Percentiles rank a stretch among this genome's conserved stretches.
Evolutionary conservation across 257 asterid species (phyloP).

Genomic region (Lycium ferocissimum): DNA sequence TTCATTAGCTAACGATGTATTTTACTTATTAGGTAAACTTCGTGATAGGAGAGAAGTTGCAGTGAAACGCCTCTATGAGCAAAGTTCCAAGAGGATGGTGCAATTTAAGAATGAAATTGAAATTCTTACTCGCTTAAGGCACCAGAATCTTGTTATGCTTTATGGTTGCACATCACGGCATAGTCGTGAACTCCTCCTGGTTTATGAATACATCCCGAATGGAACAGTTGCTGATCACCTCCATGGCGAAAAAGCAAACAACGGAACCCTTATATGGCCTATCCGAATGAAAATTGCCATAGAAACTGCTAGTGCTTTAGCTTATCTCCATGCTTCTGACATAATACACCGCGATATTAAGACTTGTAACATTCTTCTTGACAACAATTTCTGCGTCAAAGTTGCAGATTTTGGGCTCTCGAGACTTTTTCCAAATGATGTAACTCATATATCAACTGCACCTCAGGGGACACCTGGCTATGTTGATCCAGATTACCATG

Average conservation of each 20-base stretch:
- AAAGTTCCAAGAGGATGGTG: slow-evolving; percentile 56
- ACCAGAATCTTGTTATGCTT: slow-evolving; percentile 57
- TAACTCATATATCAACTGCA: slow-evolving; percentile 59
- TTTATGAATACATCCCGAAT: slow-evolving; percentile 56
- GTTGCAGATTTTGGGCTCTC: slow-evolving; percentile 71
- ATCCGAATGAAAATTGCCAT: slow-evolving; percentile 61
- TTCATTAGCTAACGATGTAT: background rate
- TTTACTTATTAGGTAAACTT: slow-evolving; percentile 50
- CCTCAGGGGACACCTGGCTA: slow-evolving; percentile 75
- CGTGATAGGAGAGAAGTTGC: slow-evolving; percentile 68
- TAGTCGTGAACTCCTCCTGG: slow-evolving; percentile 62
- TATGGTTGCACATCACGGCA: slow-evolving; percentile 62
- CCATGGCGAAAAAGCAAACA: slow-evolving; percentile 46
- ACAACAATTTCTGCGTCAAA: slow-evolving; percentile 53
- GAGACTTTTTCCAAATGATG: slow-evolving; percentile 48
- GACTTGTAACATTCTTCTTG: slow-evolving; percentile 61
- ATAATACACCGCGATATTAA: slow-evolving; percentile 65
- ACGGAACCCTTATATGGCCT: slow-evolving; percentile 43
- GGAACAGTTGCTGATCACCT: slow-evolving; percentile 72
- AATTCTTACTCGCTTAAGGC: slow-evolving; percentile 52
- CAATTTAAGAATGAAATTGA: slow-evolving; percentile 64
- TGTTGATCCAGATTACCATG: slow-evolving; percentile 60
- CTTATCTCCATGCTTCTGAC: slow-evolving; percentile 64
- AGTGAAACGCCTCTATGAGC: slow-evolving; percentile 61
- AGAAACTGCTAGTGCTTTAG: slow-evolving; percentile 57